These are phyloP conservation scores for Debaryomycetaceae sp. DNA, from an alignment of 1,139 yeast species.

Conservation along the genomic window DNA sequence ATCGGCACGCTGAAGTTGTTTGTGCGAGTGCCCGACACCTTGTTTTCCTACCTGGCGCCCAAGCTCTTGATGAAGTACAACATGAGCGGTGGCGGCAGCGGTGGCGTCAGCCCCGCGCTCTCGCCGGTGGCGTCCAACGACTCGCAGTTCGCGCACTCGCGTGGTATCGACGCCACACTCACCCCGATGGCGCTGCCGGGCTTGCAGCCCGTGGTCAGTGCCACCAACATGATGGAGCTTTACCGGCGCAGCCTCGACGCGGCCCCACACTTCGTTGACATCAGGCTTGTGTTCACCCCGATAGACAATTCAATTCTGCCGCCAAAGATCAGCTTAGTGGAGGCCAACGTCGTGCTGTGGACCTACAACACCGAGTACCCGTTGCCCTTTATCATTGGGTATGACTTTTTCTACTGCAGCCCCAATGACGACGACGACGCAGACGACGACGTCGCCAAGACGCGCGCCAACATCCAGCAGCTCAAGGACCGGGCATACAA, in stretches of 20 bases:
- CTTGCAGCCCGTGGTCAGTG: slow-evolving; percentile 4
- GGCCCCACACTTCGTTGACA: slow-evolving; percentile 19
- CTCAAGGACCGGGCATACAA: slow-evolving; percentile 32
- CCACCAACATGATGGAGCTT: slow-evolving; percentile 21
- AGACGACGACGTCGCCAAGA: slow-evolving; percentile 28
- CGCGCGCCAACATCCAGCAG: slow-evolving; percentile 32
- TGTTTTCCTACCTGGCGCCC: slow-evolving; percentile 38
- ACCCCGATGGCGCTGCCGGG: too few species aligned
- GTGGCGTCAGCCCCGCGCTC: slow-evolving; percentile 4
- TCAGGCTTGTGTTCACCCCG: slow-evolving; percentile 20
- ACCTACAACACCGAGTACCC: slow-evolving; percentile 41
- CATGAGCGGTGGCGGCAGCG: slow-evolving; percentile 13
- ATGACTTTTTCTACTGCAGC: slow-evolving; percentile 39
- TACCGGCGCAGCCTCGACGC: slow-evolving; percentile 28
- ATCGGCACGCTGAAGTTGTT: slow-evolving; percentile 34
- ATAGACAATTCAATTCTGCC: slow-evolving; percentile 22
- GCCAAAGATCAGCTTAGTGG: slow-evolving; percentile 30
- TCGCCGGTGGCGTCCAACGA: slow-evolving; percentile 6
- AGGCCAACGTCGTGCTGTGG: slow-evolving; percentile 39
- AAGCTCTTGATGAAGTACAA: slow-evolving; percentile 37
- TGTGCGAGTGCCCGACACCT: slow-evolving; percentile 30
- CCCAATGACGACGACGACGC: slow-evolving; percentile 15
- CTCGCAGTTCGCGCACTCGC: slow-evolving; percentile 8
- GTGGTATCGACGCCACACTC: slow-evolving; percentile 5
- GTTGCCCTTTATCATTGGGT: slow-evolving; percentile 35